These are phyloP conservation scores for Codiaeum variegatum DNA, from an alignment of 441 rosid species.

Conservation along the genomic window DNA sequence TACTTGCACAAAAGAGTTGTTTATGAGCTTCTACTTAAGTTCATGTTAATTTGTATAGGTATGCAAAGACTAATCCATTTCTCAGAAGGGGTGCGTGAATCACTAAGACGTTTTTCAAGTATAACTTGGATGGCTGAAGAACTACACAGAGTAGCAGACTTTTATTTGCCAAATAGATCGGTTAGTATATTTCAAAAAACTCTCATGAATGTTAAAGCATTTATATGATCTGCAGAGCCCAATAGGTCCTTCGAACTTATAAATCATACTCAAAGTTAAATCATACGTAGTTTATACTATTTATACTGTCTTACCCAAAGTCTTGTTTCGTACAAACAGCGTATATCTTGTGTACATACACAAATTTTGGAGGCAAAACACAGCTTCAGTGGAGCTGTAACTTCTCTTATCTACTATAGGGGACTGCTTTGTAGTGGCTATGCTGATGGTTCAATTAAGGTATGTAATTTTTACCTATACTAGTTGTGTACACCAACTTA, in stretches of 20 bases:
- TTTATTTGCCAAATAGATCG: constrained; percentile 65
- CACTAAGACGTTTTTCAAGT: constrained; percentile 76
- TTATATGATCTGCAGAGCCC: background rate
- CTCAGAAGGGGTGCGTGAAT: constrained; percentile 86
- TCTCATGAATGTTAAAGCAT: background rate
- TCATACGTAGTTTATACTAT: background rate
- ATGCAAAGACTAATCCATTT: constrained; percentile 74
- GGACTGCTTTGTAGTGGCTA: constrained; percentile 86
- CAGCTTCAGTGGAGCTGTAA: constrained; percentile 65
- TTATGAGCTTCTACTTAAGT: constrained; percentile 18
- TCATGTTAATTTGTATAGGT: constrained; percentile 39
- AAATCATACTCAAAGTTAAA: background rate
- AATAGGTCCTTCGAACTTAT: background rate
- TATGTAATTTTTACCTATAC: constrained; percentile 28
- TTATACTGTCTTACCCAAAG: constrained; percentile 1
- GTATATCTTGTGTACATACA: constrained; percentile 91
- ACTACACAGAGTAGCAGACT: constrained; percentile 77
- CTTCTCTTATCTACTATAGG: constrained; percentile 76
- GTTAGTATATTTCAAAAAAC: constrained; percentile 38
- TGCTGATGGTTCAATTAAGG: constrained; percentile 86
- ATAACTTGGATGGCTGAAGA: constrained; percentile 98
- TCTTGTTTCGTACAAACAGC: constrained; percentile 46
- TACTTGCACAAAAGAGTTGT: background rate
- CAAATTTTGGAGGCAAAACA: constrained; percentile 74
- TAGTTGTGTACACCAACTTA: too few relatives aligned